A percentile compares a stretch with the other conserved stretches of the same genome.
phyloP scores from a whole-genome alignment of 176 grass and related monocot genomes.

The Stipa capillata region DNA sequence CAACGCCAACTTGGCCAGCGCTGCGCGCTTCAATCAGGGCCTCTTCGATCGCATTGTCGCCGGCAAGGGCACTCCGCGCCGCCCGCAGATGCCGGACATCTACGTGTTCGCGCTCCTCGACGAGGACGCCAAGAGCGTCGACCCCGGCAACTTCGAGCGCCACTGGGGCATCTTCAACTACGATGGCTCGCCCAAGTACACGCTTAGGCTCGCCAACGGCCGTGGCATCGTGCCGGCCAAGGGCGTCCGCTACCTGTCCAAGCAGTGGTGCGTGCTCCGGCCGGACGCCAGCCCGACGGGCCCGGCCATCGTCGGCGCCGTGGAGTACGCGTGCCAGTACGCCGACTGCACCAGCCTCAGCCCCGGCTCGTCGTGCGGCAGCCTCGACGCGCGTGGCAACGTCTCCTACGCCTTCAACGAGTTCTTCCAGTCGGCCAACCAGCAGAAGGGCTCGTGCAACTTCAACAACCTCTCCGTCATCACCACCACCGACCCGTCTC shows the following conservation, averaged over 20 bases:
- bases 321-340: conserved; percentile 58
- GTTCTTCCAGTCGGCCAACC: conserved; percentile 62
- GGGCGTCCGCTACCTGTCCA: conserved; percentile 65
- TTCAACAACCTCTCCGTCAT: conserved; percentile 55
- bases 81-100: conserved; percentile 64
- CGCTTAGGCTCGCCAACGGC: conserved; percentile 32
- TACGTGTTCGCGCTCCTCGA: conserved; percentile 88
- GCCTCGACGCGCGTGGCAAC: conserved; percentile 53
- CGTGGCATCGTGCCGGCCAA: conserved; percentile 38
- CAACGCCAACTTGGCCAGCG: conserved; percentile 44
- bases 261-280: conserved; percentile 76
- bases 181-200: conserved; percentile 77
- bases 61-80: conserved; percentile 63
- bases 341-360: conserved; percentile 89
- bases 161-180: conserved; percentile 99
- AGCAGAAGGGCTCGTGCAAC: conserved; percentile 47
- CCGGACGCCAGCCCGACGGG: conserved; percentile 27
- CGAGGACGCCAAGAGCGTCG: conserved; percentile 85
- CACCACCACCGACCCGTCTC: conserved; percentile 56
- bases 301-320: conserved; percentile 25
- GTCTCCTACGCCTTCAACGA: conserved; percentile 91
- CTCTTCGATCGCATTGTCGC: conserved; percentile 65
- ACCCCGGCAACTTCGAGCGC: conserved; percentile 87
- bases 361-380: conserved; percentile 55
- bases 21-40: conserved; percentile 77